These are phyloP conservation scores for Astraeus odoratus DNA, from an alignment of 768 basidiomycete genomes.

Conservation along the genomic window DNA sequence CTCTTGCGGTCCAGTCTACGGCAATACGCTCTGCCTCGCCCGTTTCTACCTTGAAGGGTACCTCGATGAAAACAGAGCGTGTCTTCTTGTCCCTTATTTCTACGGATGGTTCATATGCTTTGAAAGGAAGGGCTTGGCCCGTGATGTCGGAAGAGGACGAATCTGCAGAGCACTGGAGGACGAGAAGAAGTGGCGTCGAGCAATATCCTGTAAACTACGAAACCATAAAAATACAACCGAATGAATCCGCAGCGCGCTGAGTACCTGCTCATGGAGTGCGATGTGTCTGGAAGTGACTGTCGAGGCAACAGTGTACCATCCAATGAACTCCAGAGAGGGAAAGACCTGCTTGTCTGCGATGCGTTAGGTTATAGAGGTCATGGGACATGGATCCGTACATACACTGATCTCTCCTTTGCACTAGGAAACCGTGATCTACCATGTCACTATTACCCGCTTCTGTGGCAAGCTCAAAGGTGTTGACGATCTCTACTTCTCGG, in stretches of 20 bases:
- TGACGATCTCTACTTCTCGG: slow-evolving; percentile 94
- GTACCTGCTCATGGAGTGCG: slow-evolving; percentile 78
- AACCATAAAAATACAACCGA: slow-evolving; percentile 3
- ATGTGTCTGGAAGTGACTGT: slow-evolving; percentile 71
- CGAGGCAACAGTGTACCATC: slow-evolving; percentile 92
- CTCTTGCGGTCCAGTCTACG: slow-evolving; percentile 90
- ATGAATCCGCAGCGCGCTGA: not conserved
- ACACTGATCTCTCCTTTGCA: slow-evolving; percentile 87
- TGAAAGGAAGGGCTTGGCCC: slow-evolving; percentile 77
- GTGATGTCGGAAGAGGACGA: slow-evolving; percentile 45
- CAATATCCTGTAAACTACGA: slow-evolving; percentile 75
- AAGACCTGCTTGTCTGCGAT: slow-evolving; percentile 92
- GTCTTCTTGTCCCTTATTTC: slow-evolving; percentile 77
- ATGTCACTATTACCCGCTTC: slow-evolving; percentile 47
- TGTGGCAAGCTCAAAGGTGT: slow-evolving; percentile 83
- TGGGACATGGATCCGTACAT: slow-evolving; percentile 19
- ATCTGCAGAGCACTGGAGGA: slow-evolving; percentile 53
- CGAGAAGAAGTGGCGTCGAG: slow-evolving; percentile 83
- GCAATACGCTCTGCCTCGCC: slow-evolving; percentile 99
- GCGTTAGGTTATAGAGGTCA: slow-evolving; percentile 3
- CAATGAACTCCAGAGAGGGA: slow-evolving; percentile 93
- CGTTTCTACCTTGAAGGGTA: slow-evolving; percentile 85
- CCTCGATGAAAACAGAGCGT: slow-evolving; percentile 77
- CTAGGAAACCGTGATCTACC: slow-evolving; percentile 78
- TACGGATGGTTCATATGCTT: slow-evolving; percentile 88